phyloP scores from a whole-genome alignment of 2,329 filamentous ascomycete species.

The Neofusicoccum umdonicola region DNA sequence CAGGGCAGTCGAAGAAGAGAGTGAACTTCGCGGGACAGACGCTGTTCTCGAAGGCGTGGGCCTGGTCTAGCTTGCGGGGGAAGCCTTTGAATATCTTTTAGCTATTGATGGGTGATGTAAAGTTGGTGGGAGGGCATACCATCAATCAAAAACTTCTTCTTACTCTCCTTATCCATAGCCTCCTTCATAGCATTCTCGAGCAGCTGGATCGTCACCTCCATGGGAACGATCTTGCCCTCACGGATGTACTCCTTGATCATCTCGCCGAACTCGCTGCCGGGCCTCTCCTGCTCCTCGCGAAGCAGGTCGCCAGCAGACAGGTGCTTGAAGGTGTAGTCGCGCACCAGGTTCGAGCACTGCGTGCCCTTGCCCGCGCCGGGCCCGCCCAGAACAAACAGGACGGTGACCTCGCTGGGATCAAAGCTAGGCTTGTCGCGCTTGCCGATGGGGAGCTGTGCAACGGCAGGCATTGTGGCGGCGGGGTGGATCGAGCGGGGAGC shows the following conservation, averaged over 20 bases:
- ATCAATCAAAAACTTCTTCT: conserved; percentile 72
- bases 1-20: conserved; percentile 91
- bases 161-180: conserved; percentile 57
- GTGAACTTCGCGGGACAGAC: conserved; percentile 84
- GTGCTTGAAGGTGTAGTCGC: conserved; percentile 87
- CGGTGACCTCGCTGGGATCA: conserved; percentile 73
- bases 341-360: conserved; percentile 84
- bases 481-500: neutral
- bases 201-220: conserved; percentile 93
- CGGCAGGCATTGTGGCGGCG: conserved; percentile 4
- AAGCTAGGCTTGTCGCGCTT: conserved; percentile 64
- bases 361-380: conserved; percentile 96
- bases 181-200: conserved; percentile 90
- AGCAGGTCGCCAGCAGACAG: conserved; percentile 91
- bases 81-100: conserved; percentile 57
- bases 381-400: conserved; percentile 93
- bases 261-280: conserved; percentile 82
- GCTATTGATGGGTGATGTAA: neutral
- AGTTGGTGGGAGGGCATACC: conserved; percentile 34
- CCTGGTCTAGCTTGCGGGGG: conserved; percentile 96
- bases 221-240: conserved; percentile 94
- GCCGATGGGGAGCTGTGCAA: conserved; percentile 32
- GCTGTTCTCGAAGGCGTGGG: conserved; percentile 83
- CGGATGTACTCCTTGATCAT: conserved; percentile 93
- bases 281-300: conserved; percentile 86